Evolutionary conservation across 371 early-diverging fungal genomes (phyloP).

Genomic region (Parasitella parasitica): DNA sequence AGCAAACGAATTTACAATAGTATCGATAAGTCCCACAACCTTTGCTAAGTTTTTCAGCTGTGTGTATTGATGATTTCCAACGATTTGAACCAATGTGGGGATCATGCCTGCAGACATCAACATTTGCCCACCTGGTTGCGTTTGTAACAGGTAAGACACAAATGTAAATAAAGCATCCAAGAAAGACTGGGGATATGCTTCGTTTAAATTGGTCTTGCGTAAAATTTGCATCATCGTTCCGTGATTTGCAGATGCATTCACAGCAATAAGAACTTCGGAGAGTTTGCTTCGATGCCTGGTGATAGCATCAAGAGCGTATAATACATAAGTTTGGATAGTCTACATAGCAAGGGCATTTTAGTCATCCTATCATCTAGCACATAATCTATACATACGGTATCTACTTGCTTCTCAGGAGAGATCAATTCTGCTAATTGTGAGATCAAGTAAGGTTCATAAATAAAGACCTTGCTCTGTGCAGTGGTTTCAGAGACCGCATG

Average conservation of each 20-base stretch:
- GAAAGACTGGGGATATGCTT: conserved; percentile 69
- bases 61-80: conserved; percentile 48
- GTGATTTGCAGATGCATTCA: conserved; percentile 93
- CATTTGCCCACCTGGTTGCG: conserved; percentile 86
- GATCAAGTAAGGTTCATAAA: conserved; percentile 90
- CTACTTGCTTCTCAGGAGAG: conserved; percentile 59
- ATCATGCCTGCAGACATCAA: conserved; percentile 90
- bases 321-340: conserved; percentile 75
- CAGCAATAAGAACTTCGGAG: conserved; percentile 78
- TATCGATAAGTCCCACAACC: conserved; percentile 76
- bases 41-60: conserved; percentile 72
- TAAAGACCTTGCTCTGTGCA: conserved; percentile 73
- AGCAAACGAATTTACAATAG: conserved; percentile 73
- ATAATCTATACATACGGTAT: conserved; percentile 40
- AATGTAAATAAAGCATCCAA: conserved; percentile 84
- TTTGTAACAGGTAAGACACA: conserved; percentile 72
- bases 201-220: conserved; percentile 62
- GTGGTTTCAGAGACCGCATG: conserved; percentile 68
- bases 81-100: conserved; percentile 66
- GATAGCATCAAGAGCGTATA: conserved; percentile 83
- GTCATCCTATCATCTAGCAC: background rate
- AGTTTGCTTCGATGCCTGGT: conserved; percentile 74
- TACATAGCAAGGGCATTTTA: too few relatives aligned
- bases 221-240: conserved; percentile 84
- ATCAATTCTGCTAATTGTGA: conserved; percentile 74